Conservation (phyloP, 129 eudicot species). For the Flaveria brownii region DNA sequence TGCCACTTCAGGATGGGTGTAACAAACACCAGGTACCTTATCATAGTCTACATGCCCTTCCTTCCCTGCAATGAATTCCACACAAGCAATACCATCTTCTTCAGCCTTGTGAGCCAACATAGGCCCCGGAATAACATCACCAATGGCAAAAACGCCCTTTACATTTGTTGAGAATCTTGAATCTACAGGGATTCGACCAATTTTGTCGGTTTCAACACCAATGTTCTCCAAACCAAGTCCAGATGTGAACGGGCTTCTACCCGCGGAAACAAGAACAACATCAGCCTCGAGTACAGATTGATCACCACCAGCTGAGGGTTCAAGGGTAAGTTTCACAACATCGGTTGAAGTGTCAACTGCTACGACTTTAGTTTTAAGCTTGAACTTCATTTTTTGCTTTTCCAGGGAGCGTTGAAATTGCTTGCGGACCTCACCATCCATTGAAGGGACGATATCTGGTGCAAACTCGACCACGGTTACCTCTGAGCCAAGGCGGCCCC, state of each 20-base stretch:
- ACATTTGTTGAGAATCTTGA: constrained; percentile 14
- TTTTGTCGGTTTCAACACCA: constrained; percentile 18
- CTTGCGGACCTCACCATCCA: constrained; percentile 12
- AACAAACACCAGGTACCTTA: constrained; percentile 14
- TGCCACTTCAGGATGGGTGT: constrained; percentile 19
- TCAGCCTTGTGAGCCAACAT: constrained; percentile 20
- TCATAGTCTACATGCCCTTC: constrained; percentile 19
- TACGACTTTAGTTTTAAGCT: constrained; percentile 11
- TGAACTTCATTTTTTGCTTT: constrained; percentile 15
- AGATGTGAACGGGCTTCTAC: constrained; percentile 9
- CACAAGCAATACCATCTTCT: constrained; percentile 21
- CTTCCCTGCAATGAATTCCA: constrained; percentile 15
- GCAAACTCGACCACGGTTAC: constrained; percentile 16
- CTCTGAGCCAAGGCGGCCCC: constrained; percentile 14
- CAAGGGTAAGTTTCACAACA: constrained; percentile 14
- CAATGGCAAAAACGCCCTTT: constrained; percentile 8
- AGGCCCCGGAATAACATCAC: constrained; percentile 18
- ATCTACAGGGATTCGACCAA: constrained; percentile 17
- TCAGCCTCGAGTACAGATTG: constrained; percentile 12
- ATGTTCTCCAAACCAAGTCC: constrained; percentile 13
- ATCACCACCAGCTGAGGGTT: constrained; percentile 15
- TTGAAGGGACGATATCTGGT: constrained; percentile 15
- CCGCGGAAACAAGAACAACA: constrained; percentile 13
- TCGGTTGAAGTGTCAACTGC: constrained; percentile 13
- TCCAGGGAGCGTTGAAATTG: constrained; percentile 18